phyloP scores from a whole-genome alignment of 208 protist species.

The Strigomonas galati region DNA sequence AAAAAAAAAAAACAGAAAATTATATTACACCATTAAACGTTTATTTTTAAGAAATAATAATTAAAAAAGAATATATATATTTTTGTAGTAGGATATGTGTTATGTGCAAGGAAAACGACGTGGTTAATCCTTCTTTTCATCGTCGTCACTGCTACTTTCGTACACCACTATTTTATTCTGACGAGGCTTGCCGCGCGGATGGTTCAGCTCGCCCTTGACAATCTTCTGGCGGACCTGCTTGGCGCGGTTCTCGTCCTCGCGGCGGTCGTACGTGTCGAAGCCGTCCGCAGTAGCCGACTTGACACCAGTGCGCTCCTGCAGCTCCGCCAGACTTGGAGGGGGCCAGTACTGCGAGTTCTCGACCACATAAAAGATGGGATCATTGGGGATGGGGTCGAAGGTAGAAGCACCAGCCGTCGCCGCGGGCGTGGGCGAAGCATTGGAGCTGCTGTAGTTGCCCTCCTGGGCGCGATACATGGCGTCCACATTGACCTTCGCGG shows the following conservation, averaged over 20 bases:
- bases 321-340: constrained; percentile 58
- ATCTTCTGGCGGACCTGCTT: constrained; percentile 48
- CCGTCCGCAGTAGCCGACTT: constrained; percentile 35
- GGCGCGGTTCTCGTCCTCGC: constrained; percentile 59
- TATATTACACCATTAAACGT: constrained; percentile 1
- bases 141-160: constrained; percentile 33
- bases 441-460: constrained; percentile 2
- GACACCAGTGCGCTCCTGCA: constrained; percentile 43
- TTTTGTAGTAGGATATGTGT: constrained; percentile 8
- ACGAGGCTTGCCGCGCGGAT: constrained; percentile 71
- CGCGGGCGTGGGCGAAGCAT: background rate
- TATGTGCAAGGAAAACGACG: background rate
- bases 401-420: background rate
- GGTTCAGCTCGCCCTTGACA: constrained; percentile 76
- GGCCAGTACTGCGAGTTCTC: constrained; percentile 64
- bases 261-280: constrained; percentile 80
- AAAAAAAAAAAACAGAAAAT: constrained; percentile 6
- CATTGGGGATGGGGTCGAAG: constrained; percentile 80
- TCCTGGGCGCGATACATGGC: constrained; percentile 36
- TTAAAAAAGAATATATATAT: constrained; percentile 9
- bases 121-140: constrained; percentile 24
- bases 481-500: constrained; percentile 45
- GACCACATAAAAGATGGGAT: constrained; percentile 71
- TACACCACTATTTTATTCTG: constrained; percentile 58
- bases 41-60: constrained; percentile 5